These are phyloP conservation scores for Allium cepa DNA, from an alignment of 106 monocot genomes.

Conservation along the genomic window DNA sequence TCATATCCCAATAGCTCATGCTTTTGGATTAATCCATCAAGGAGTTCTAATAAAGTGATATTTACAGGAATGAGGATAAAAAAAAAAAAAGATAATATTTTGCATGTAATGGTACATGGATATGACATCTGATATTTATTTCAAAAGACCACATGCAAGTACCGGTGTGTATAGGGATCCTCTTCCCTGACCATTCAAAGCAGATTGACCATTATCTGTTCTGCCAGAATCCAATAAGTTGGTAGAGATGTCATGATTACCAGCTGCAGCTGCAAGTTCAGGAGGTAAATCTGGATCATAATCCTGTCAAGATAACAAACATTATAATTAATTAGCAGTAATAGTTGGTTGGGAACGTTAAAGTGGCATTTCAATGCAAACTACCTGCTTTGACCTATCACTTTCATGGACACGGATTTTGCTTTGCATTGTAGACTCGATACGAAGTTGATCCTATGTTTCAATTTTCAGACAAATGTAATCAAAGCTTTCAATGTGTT, in stretches of 20 bases:
- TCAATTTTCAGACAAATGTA: background rate
- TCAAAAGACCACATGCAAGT: conserved; percentile 2
- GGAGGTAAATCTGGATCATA: conserved; percentile 99
- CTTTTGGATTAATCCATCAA: too few species aligned
- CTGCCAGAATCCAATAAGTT: conserved; percentile 34
- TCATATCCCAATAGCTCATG: too few species aligned
- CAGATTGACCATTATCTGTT: conserved; percentile 39
- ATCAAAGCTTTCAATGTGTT: background rate
- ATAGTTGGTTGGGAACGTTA: background rate
- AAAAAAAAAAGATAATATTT: conserved; percentile 36
- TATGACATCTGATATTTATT: too few species aligned
- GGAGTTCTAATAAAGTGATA: background rate
- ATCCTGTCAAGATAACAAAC: conserved; percentile 32
- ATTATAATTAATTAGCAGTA: background rate
- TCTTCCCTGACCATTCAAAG: conserved; percentile 57
- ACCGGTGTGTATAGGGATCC: conserved; percentile 22
- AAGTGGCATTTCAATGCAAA: background rate
- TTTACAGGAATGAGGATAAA: background rate
- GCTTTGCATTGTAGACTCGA: conserved; percentile 96
- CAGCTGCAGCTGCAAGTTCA: conserved; percentile 93
- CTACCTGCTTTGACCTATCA: conserved; percentile 85
- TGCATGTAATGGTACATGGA: too few species aligned
- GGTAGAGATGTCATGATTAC: conserved; percentile 54
- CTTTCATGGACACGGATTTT: conserved; percentile 98
- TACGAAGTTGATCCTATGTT: conserved; percentile 76